Evolutionary conservation across 2,329 filamentous ascomycete species (phyloP).

Genomic region (Cercospora brassicicola): DNA sequence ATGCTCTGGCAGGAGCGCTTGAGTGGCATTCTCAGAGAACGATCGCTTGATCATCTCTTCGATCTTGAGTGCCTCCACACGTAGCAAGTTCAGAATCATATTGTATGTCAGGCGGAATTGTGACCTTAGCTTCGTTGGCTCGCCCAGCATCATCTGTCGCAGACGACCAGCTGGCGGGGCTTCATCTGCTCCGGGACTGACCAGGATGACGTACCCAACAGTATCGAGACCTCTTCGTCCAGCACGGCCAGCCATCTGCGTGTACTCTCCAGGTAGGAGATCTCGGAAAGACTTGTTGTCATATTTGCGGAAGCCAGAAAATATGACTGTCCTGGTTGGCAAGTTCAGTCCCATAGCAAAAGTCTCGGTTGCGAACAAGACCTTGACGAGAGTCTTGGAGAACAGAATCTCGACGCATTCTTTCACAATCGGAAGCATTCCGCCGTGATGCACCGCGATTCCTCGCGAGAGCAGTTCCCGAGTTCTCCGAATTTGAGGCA

Average conservation of each 20-base stretch:
- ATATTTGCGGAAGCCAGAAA: conserved; percentile 95
- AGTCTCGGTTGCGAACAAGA: conserved; percentile 95
- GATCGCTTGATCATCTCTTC: conserved; percentile 99
- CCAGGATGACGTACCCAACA: conserved; percentile 92
- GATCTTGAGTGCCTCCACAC: conserved; percentile 95
- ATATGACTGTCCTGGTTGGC: conserved; percentile 93
- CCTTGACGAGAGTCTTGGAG: conserved; percentile 90
- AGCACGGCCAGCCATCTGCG: conserved; percentile 95
- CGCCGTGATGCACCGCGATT: conserved; percentile 94
- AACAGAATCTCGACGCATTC: conserved; percentile 97
- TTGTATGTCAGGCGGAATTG: conserved; percentile 98
- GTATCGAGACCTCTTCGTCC: conserved; percentile 89
- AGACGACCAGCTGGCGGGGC: conserved; percentile 81
- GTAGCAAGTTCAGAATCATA: conserved; percentile 94
- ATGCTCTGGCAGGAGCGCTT: conserved; percentile 89
- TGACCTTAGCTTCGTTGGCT: conserved; percentile 90
- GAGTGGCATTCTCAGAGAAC: conserved; percentile 96
- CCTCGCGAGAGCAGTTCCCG: conserved; percentile 82
- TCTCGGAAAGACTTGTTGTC: conserved; percentile 91
- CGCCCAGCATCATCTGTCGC: conserved; percentile 90
- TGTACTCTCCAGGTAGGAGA: conserved; percentile 91
- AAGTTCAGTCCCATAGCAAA: conserved; percentile 98
- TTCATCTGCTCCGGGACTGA: conserved; percentile 76
- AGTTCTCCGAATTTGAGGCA: conserved; percentile 90
- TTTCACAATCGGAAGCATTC: conserved; percentile 92